A percentile compares a stretch with the other conserved stretches of the same genome.
These are phyloP conservation scores for Monosporascus sp. DNA, from an alignment of 2,329 filamentous ascomycete genomes.

Conservation along the genomic window DNA sequence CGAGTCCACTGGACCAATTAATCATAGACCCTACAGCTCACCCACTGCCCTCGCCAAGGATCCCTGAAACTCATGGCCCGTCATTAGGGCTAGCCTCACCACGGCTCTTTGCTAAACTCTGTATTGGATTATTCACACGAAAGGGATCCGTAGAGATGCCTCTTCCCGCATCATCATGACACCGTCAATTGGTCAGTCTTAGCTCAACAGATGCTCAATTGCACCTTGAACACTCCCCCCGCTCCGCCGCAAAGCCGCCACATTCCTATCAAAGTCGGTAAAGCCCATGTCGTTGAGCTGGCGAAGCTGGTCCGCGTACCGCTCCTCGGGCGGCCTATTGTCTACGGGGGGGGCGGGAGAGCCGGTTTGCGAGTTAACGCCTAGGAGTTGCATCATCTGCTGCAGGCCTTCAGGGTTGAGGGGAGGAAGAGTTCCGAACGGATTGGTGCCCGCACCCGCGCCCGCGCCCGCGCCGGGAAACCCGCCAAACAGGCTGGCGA, in stretches of 20 bases:
- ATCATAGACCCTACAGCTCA: too few species aligned
- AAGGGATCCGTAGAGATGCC: too few species aligned
- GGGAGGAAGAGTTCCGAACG: conserved; percentile 34
- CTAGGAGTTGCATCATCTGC: conserved; percentile 48
- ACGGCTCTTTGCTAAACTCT: too few species aligned
- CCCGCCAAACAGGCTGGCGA: conserved; percentile 57
- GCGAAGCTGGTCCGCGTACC: conserved; percentile 82
- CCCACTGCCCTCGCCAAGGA: too few species aligned
- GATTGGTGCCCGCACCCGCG: conserved; percentile 26
- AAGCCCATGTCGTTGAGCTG: conserved; percentile 98
- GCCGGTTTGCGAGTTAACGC: conserved; percentile 31
- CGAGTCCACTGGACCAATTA: too few species aligned
- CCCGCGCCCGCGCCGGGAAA: conserved; percentile 26
- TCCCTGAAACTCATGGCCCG: too few species aligned
- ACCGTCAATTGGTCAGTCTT: not conserved
- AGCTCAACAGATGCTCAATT: conserved; percentile 63
- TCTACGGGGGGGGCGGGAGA: conserved; percentile 57
- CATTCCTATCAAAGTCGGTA: conserved; percentile 90
- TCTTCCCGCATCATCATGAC: too few species aligned
- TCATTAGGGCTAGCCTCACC: too few species aligned
- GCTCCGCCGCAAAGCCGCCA: conserved; percentile 78
- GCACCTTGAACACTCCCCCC: conserved; percentile 94
- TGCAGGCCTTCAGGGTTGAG: conserved; percentile 51
- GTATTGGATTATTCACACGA: too few species aligned
- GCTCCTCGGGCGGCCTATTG: conserved; percentile 85